Evolutionary conservation across 1,284 basidiomycete genomes (phyloP).

Genomic region (Coniophora puteana): DNA sequence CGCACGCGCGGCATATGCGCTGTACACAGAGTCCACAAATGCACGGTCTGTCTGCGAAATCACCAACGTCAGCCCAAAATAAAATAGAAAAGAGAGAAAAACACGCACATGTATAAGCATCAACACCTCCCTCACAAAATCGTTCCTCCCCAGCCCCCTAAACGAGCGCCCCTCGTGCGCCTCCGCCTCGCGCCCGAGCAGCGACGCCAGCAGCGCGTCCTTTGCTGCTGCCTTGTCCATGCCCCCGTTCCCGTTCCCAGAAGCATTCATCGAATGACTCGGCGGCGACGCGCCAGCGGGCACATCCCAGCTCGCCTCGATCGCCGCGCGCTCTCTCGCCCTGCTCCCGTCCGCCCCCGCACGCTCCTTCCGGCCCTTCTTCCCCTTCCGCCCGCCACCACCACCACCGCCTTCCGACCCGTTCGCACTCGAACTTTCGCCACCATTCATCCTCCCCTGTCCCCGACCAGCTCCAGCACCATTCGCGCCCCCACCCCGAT

Average conservation of each 20-base stretch:
- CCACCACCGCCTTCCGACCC: constrained; percentile 16
- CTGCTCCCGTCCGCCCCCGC: constrained; percentile 38
- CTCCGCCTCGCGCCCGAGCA: constrained; percentile 23
- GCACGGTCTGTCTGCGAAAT: constrained; percentile 42
- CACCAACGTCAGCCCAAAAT: constrained; percentile 7
- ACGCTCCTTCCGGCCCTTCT: constrained; percentile 33
- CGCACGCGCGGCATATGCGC: constrained; percentile 38
- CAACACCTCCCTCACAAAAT: constrained; percentile 65
- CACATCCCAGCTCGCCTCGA: constrained; percentile 59
- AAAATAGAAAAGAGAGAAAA: constrained; percentile 1
- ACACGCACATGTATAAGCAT: constrained; percentile 64
- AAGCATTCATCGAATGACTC: constrained; percentile 9
- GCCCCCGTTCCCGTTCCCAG: constrained; percentile 2
- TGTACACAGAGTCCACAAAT: constrained; percentile 49
- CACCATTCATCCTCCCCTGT: not conserved
- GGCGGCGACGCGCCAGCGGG: constrained; percentile 28
- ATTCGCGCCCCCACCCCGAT: constrained; percentile 12
- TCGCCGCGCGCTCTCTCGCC: constrained; percentile 45
- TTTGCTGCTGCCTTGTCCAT: constrained; percentile 14
- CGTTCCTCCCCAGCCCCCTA: constrained; percentile 43
- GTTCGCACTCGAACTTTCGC: not conserved
- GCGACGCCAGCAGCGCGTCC: constrained; percentile 23
- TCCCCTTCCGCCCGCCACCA: constrained; percentile 30
- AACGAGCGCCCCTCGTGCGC: constrained; percentile 17
- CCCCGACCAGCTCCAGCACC: not conserved